Evolutionary conservation across 2,329 filamentous ascomycete species (phyloP).

Genomic region (Hypoxylon sp.): DNA sequence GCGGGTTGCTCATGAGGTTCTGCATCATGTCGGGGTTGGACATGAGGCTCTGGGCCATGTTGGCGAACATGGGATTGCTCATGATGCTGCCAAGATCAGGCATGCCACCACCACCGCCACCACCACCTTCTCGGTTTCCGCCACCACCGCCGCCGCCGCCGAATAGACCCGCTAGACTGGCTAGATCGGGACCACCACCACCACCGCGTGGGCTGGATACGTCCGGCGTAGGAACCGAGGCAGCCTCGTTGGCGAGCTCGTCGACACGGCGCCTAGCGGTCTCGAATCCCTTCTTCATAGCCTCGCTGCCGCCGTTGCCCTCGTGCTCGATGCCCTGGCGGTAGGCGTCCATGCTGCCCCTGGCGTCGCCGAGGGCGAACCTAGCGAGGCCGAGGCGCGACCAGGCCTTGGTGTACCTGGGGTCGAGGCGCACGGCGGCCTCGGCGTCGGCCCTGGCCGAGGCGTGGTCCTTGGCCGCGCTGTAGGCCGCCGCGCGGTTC

Average conservation of each 20-base stretch:
- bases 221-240: slow-evolving; percentile 57
- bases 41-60: slow-evolving; percentile 98
- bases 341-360: slow-evolving; percentile 95
- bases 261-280: slow-evolving; percentile 89
- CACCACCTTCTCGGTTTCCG: slow-evolving; percentile 57
- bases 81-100: slow-evolving; percentile 88
- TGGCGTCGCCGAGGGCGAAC: slow-evolving; percentile 90
- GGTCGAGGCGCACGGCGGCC: slow-evolving; percentile 85
- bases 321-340: slow-evolving; percentile 91
- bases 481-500: slow-evolving; percentile 95
- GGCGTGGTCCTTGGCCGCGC: slow-evolving; percentile 82
- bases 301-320: slow-evolving; percentile 91
- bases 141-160: slow-evolving; percentile 58
- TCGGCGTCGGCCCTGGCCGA: slow-evolving; percentile 89
- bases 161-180: slow-evolving; percentile 75
- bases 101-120: slow-evolving; percentile 72
- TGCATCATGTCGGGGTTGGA: slow-evolving; percentile 92
- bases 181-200: slow-evolving; percentile 75
- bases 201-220: slow-evolving; percentile 60
- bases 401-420: slow-evolving; percentile 97
- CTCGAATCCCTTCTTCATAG: slow-evolving; percentile 97
- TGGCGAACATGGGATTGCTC: slow-evolving; percentile 98
- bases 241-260: slow-evolving; percentile 71
- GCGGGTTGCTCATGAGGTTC: slow-evolving; percentile 94
- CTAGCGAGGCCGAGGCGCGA: slow-evolving; percentile 88